phyloP scores from a whole-genome alignment of 768 basidiomycete genomes.

The Cytidiella melzeri region DNA sequence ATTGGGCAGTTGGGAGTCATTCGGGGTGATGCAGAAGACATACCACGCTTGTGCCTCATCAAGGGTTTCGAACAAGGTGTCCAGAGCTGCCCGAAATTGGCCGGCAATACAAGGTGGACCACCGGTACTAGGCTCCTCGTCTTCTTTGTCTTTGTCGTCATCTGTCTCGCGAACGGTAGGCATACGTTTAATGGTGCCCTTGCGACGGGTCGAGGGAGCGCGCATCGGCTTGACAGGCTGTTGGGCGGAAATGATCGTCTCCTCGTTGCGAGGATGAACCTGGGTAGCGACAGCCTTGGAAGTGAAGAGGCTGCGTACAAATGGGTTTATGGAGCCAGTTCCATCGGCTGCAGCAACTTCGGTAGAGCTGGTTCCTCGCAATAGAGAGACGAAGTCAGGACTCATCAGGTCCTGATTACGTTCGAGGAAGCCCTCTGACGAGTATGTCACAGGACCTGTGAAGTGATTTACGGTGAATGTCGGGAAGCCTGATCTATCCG shows the following conservation, averaged over 20 bases:
- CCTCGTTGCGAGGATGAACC: slow-evolving; percentile 87
- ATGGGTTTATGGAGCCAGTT: slow-evolving; percentile 81
- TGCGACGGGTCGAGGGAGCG: slow-evolving; percentile 82
- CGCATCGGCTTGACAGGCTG: slow-evolving; percentile 94
- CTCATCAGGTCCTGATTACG: slow-evolving; percentile 86
- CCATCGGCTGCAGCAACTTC: slow-evolving; percentile 51
- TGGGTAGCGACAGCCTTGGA: slow-evolving; percentile 87
- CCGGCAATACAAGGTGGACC: slow-evolving; percentile 72
- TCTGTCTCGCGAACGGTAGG: slow-evolving; percentile 44
- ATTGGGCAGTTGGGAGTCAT: slow-evolving; percentile 91
- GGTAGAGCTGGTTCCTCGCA: slow-evolving; percentile 51
- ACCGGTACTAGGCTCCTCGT: slow-evolving; percentile 30
- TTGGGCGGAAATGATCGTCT: slow-evolving; percentile 92
- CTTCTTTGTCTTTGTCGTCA: slow-evolving; percentile 44
- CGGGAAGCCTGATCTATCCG: slow-evolving; percentile 72
- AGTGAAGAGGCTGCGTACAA: slow-evolving; percentile 86
- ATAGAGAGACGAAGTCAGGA: slow-evolving; percentile 86
- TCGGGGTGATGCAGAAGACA: slow-evolving; percentile 90
- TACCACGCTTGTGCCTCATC: slow-evolving; percentile 90
- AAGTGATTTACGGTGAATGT: slow-evolving; percentile 92
- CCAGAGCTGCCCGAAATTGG: slow-evolving; percentile 80
- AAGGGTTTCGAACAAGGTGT: slow-evolving; percentile 81
- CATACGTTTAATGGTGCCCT: slow-evolving; percentile 62
- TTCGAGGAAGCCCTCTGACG: slow-evolving; percentile 84
- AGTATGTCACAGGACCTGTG: slow-evolving; percentile 88